A percentile compares a stretch with the other conserved stretches of the same genome.
These are phyloP conservation scores for Pyrus pyrifolia DNA, from an alignment of 306 rosid species.

Conservation along the genomic window DNA sequence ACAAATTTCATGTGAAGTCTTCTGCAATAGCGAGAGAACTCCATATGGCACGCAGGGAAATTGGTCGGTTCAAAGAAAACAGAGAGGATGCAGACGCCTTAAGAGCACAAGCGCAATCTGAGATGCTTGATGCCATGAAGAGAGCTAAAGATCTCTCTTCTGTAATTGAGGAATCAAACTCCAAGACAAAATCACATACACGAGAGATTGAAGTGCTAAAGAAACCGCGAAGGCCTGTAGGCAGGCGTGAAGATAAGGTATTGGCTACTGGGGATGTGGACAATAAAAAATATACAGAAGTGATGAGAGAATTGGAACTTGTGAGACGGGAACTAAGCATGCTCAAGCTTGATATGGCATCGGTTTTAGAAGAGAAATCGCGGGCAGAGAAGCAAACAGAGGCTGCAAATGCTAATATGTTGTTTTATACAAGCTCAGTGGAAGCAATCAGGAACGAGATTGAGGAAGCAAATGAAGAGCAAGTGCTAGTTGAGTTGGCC, in stretches of 20 bases:
- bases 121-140: slow-evolving; percentile 43
- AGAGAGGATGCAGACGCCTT: slow-evolving; percentile 40
- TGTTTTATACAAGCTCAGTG: slow-evolving; percentile 24
- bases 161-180: slow-evolving; percentile 39
- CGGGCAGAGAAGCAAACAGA: slow-evolving; percentile 42
- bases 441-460: slow-evolving; percentile 56
- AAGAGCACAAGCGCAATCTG: slow-evolving; percentile 52
- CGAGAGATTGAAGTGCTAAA: slow-evolving; percentile 35
- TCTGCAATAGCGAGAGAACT: slow-evolving; percentile 57
- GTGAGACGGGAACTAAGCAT: slow-evolving; percentile 54
- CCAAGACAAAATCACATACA: slow-evolving; percentile 19
- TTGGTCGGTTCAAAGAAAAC: slow-evolving; percentile 41
- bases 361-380: slow-evolving; percentile 47
- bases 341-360: slow-evolving; percentile 75
- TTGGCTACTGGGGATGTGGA: slow-evolving; percentile 20
- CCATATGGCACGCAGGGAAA: slow-evolving; percentile 46
- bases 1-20: slow-evolving; percentile 21
- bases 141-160: slow-evolving; percentile 38
- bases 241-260: slow-evolving; percentile 8
- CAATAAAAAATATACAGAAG: slow-evolving; percentile 32
- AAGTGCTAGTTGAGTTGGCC: slow-evolving; percentile 74
- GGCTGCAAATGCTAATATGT: slow-evolving; percentile 34
- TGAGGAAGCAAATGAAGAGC: slow-evolving; percentile 70
- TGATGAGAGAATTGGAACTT: slow-evolving; percentile 60
- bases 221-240: slow-evolving; percentile 23